A percentile compares a stretch with the other conserved stretches of the same genome.
Conservation (phyloP, 2,329 filamentous ascomycete genomes). For the Conoideocrella luteorostrata region DNA sequence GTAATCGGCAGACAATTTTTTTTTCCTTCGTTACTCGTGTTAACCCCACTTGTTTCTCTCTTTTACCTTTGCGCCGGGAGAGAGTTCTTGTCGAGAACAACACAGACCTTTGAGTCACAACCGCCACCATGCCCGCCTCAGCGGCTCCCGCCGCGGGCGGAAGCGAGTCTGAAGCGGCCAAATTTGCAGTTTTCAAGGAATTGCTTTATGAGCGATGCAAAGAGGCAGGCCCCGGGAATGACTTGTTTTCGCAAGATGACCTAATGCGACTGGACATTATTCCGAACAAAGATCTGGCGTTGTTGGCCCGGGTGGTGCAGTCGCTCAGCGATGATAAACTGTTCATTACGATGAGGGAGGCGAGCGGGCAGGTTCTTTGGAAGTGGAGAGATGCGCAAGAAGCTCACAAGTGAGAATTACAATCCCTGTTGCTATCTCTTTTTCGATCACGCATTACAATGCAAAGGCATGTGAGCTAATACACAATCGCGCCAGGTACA, state of each 20-base stretch:
- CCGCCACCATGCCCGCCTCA: constrained; percentile 21
- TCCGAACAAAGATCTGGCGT: constrained; percentile 47
- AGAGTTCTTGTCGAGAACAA: not conserved
- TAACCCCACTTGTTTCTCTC: not conserved
- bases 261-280: constrained; percentile 51
- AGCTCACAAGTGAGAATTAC: constrained; percentile 48
- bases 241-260: constrained; percentile 53
- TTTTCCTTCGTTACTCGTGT: not conserved
- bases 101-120: not conserved
- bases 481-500: constrained; percentile 47
- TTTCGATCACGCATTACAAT: too few species aligned
- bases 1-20: too few species aligned
- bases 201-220: constrained; percentile 50
- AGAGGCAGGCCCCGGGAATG: constrained; percentile 39
- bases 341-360: constrained; percentile 40
- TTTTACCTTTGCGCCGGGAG: not conserved
- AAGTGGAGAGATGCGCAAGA: constrained; percentile 53
- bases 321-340: constrained; percentile 54
- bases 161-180: constrained; percentile 29
- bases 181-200: constrained; percentile 47
- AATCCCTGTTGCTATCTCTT: not conserved
- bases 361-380: constrained; percentile 41
- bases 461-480: too few species aligned
- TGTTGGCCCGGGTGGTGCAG: constrained; percentile 51
- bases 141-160: constrained; percentile 18